These are phyloP conservation scores for Arabidopsis lyrata DNA, from an alignment of 441 rosid species.

Conservation along the genomic window DNA sequence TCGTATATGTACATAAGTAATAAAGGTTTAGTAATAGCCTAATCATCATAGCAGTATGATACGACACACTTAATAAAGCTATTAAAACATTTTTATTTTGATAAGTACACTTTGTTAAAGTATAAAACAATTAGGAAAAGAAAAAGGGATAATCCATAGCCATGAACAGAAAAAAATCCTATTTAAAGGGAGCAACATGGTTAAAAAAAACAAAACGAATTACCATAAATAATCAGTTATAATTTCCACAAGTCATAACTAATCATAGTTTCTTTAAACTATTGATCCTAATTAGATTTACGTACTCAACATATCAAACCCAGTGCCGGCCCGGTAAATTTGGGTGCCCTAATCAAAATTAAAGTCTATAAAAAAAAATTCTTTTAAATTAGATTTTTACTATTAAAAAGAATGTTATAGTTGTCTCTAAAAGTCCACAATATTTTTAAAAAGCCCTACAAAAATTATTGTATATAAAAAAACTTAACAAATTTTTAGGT, in stretches of 20 bases:
- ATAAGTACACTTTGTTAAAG: conserved; percentile 30
- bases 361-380: too few species aligned
- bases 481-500: too few species aligned
- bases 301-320: background rate
- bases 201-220: background rate
- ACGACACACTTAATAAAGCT: conserved; percentile 29
- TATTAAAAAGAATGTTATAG: too few species aligned
- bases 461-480: too few species aligned
- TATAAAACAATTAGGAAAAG: conserved; percentile 16
- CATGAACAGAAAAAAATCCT: background rate
- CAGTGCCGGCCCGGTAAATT: too few species aligned
- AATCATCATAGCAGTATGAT: conserved; percentile 43
- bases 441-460: too few species aligned
- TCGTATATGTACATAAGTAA: conserved; percentile 10
- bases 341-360: too few species aligned
- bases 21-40: conserved; percentile 33
- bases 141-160: conserved; percentile 9
- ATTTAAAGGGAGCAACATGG: conserved; percentile 5
- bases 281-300: background rate
- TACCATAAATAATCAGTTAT: background rate
- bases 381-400: too few species aligned
- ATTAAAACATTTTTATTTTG: conserved; percentile 23
- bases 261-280: background rate
- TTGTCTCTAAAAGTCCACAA: too few species aligned
- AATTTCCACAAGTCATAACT: background rate